Conservation (phyloP, 371 early-diverging fungal genomes). For the Vairimorpha apis region DNA sequence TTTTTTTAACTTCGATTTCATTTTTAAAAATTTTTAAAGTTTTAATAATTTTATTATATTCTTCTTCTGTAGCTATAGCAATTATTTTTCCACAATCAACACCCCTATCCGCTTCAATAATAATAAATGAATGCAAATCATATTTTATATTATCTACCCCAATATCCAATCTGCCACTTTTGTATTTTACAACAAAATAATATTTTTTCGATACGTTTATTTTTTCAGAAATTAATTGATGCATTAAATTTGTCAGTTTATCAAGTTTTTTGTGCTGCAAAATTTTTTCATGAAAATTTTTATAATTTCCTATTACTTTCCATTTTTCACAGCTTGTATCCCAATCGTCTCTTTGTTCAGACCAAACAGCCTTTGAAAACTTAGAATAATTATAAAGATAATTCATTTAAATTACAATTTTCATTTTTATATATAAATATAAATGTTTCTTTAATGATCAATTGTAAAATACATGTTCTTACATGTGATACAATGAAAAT, state of each 20-base stretch:
- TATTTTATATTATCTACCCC: constrained; percentile 24
- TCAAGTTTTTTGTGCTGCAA: background rate
- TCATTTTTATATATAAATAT: no score
- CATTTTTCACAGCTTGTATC: background rate
- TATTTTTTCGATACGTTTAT: background rate
- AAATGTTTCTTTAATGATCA: no score
- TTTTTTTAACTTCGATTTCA: constrained; percentile 54
- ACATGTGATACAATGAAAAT: no score
- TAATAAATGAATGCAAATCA: constrained; percentile 50
- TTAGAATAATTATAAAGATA: no score
- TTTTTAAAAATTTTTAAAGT: constrained; percentile 28
- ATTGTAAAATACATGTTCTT: no score
- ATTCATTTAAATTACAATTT: no score
- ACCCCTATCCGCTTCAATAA: constrained; percentile 64
- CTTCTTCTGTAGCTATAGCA: constrained; percentile 5
- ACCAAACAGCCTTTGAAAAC: background rate
- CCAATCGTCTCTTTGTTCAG: background rate
- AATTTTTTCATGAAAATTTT: no score
- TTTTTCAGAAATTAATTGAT: background rate
- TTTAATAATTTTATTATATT: constrained; percentile 23
- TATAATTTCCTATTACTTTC: background rate
- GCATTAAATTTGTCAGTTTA: background rate
- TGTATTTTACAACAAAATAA: constrained; percentile 57
- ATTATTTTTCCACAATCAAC: constrained; percentile 61
- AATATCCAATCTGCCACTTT: constrained; percentile 51